These are phyloP conservation scores for Colletotrichum melonis DNA, from an alignment of 2,329 filamentous ascomycete genomes.

Conservation along the genomic window DNA sequence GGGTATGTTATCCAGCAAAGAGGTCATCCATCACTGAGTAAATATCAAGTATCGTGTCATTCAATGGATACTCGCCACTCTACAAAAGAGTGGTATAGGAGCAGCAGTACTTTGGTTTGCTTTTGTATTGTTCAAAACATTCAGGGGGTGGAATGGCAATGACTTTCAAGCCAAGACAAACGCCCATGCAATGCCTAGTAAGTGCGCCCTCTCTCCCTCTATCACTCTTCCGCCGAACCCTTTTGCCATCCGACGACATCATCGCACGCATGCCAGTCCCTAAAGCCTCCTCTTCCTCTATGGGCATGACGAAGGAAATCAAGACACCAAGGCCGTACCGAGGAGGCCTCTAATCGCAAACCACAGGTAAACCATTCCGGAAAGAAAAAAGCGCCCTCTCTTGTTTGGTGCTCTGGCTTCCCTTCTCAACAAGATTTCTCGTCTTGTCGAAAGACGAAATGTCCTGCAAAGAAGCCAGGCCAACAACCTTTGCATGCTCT, in stretches of 20 bases:
- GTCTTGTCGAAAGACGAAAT: not conserved
- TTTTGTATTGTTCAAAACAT: not conserved
- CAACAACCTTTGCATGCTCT: not conserved
- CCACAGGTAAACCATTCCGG: not conserved
- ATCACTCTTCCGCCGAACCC: not conserved
- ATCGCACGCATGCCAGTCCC: not conserved
- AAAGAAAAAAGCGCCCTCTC: conserved; percentile 3
- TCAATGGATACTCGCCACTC: not conserved
- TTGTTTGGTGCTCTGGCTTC: not conserved
- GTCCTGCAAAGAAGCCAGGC: not conserved
- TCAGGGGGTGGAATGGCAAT: not conserved
- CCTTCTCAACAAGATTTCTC: not conserved
- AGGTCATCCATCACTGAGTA: not conserved
- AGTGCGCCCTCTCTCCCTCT: no score
- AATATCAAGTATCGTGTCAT: not conserved
- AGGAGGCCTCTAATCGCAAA: not conserved
- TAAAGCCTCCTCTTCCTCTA: not conserved
- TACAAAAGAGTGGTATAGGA: not conserved
- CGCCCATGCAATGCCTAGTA: not conserved
- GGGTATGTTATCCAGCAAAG: not conserved
- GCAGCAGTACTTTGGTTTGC: not conserved
- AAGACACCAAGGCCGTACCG: conserved; percentile 4
- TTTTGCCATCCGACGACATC: not conserved
- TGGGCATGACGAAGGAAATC: not conserved
- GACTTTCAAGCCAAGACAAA: not conserved